phyloP scores from a whole-genome alignment of 1,284 basidiomycete genomes.

The Ustilago xerochloae region DNA sequence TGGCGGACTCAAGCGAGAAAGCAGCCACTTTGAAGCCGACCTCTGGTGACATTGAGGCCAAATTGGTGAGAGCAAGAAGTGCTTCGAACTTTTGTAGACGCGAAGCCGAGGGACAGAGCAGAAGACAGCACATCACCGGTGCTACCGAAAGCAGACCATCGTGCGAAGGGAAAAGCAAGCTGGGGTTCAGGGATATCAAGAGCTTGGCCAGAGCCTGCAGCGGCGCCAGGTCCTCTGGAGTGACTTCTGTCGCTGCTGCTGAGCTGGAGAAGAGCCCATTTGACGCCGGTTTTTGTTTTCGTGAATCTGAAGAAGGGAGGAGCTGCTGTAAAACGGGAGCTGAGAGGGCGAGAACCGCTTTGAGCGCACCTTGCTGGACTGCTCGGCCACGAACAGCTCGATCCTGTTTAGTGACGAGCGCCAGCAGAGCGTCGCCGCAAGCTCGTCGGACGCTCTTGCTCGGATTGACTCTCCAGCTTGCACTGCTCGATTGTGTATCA shows the following conservation, averaged over 20 bases:
- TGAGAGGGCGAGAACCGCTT: conserved; percentile 75
- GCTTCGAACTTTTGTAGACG: conserved; percentile 90
- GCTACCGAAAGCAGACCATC: conserved; percentile 27
- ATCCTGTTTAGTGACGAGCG: conserved; percentile 71
- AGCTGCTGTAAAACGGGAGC: conserved; percentile 25
- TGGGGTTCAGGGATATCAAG: conserved; percentile 87
- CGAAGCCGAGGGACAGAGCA: conserved; percentile 70
- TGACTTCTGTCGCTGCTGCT: neutral
- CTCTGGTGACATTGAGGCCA: conserved; percentile 75
- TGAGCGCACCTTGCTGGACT: conserved; percentile 84
- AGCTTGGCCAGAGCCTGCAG: conserved; percentile 92
- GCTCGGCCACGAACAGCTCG: conserved; percentile 80
- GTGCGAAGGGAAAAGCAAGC: conserved; percentile 80
- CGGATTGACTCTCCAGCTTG: conserved; percentile 28
- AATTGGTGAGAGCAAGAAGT: conserved; percentile 93
- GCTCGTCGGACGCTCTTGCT: conserved; percentile 23
- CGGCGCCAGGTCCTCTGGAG: conserved; percentile 74
- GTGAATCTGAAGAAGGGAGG: neutral
- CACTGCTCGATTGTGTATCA: neutral
- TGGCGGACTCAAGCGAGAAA: conserved; percentile 8
- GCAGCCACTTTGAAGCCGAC: conserved; percentile 68
- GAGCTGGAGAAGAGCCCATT: conserved; percentile 15
- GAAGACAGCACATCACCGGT: conserved; percentile 39
- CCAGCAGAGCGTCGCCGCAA: conserved; percentile 24
- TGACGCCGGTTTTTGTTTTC: neutral